phyloP scores from a whole-genome alignment of 768 basidiomycete genomes.

The Lenzites betulinus region DNA sequence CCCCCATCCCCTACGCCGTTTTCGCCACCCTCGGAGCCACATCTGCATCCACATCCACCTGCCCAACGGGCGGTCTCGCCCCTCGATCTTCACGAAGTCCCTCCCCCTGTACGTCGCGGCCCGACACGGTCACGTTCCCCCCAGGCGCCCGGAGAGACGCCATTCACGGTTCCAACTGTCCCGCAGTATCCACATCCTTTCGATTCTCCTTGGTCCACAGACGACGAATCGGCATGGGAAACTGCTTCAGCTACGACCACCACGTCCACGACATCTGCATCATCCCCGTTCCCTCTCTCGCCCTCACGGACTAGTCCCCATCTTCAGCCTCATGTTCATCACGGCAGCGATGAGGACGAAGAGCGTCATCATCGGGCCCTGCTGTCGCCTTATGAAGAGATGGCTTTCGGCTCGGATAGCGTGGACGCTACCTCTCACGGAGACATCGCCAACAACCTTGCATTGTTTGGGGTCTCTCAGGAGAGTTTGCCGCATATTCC shows the following conservation, averaged over 20 bases:
- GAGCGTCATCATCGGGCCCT: conserved; percentile 27
- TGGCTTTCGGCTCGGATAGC: conserved; percentile 23
- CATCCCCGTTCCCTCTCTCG: conserved; percentile 38
- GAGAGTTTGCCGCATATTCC: conserved; percentile 85
- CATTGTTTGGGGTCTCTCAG: conserved; percentile 45
- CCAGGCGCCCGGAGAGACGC: conserved; percentile 22
- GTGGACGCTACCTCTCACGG: conserved; percentile 28
- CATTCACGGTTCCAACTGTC: conserved; percentile 19
- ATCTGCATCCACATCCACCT: neutral
- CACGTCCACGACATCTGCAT: conserved; percentile 58
- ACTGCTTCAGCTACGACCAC: conserved; percentile 66
- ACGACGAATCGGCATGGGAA: conserved; percentile 79
- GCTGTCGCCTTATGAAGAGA: conserved; percentile 24
- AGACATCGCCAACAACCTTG: conserved; percentile 40
- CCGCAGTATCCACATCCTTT: conserved; percentile 26
- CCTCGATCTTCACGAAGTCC: conserved; percentile 20
- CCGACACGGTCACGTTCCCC: conserved; percentile 26
- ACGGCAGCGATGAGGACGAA: conserved; percentile 37
- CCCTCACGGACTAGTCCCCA: conserved; percentile 35
- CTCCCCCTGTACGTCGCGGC: conserved; percentile 24
- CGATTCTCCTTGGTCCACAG: conserved; percentile 69
- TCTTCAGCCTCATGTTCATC: conserved; percentile 32
- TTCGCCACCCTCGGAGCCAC: neutral
- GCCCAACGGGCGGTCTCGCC: conserved; percentile 15
- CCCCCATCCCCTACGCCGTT: conserved; percentile 50